Conservation (phyloP, 1,284 basidiomycete genomes). For the Puccinia triticina region DNA sequence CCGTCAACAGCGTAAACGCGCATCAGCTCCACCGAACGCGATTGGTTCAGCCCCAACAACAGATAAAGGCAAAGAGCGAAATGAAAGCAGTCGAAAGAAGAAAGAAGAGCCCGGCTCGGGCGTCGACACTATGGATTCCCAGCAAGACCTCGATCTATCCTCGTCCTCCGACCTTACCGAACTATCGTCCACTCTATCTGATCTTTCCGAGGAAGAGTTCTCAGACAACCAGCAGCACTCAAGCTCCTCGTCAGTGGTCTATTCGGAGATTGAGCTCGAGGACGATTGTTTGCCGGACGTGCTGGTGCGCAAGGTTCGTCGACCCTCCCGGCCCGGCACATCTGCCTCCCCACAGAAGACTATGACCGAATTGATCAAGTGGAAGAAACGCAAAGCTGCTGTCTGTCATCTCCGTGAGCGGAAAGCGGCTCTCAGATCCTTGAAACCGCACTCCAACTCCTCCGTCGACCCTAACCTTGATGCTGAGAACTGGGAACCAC, state of each 20-base stretch:
- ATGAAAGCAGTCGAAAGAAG: background rate
- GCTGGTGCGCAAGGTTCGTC: slow-evolving; percentile 18
- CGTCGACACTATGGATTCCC: background rate
- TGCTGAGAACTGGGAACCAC: slow-evolving; percentile 26
- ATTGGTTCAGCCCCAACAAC: background rate
- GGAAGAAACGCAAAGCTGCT: slow-evolving; percentile 9
- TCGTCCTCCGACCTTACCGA: slow-evolving; percentile 47
- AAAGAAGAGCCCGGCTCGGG: background rate
- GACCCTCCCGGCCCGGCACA: slow-evolving; percentile 15
- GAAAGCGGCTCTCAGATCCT: background rate
- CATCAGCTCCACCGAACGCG: slow-evolving; percentile 25
- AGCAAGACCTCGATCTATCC: slow-evolving; percentile 2
- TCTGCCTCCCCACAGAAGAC: background rate
- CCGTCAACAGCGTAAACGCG: slow-evolving; percentile 12
- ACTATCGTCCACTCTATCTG: slow-evolving; percentile 35
- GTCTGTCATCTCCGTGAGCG: slow-evolving; percentile 8
- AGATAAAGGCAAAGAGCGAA: background rate
- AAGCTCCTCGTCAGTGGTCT: slow-evolving; percentile 18
- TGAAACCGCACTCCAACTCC: background rate
- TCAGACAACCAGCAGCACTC: background rate
- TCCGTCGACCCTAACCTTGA: background rate
- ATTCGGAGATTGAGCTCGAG: slow-evolving; percentile 39
- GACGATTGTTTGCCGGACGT: slow-evolving; percentile 48
- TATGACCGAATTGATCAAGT: slow-evolving; percentile 31
- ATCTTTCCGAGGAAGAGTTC: slow-evolving; percentile 25